phyloP scores from a whole-genome alignment of 371 early-diverging fungal genomes.

The Lichtheimia ramosa region DNA sequence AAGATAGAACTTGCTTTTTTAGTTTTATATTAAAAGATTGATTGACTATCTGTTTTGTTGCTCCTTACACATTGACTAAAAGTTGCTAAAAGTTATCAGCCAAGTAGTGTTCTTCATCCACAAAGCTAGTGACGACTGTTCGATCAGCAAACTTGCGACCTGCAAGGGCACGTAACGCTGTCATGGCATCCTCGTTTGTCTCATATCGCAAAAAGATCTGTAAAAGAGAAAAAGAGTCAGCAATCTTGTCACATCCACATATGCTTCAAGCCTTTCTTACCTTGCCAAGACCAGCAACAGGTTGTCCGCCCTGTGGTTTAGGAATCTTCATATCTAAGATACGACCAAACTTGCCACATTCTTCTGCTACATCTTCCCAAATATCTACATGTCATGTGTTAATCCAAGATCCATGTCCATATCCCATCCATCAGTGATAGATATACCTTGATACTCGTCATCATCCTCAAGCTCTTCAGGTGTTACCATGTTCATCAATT shows the following conservation, averaged over 20 bases:
- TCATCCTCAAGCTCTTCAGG: constrained; percentile 86
- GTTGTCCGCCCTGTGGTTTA: constrained; percentile 61
- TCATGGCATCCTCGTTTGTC: constrained; percentile 54
- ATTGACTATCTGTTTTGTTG: background rate
- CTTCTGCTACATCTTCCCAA: constrained; percentile 87
- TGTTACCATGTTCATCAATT: constrained; percentile 95
- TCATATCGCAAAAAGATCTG: constrained; percentile 87
- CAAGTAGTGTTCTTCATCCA: constrained; percentile 68
- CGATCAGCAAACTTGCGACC: constrained; percentile 94
- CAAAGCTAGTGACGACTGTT: constrained; percentile 89
- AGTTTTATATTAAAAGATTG: background rate
- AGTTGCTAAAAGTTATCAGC: constrained; percentile 57
- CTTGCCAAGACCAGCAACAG: constrained; percentile 81
- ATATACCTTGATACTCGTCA: constrained; percentile 86
- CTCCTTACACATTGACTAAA: background rate
- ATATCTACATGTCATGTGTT: constrained; percentile 65
- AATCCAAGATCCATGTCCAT: background rate
- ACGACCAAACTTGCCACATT: constrained; percentile 87
- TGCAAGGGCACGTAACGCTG: constrained; percentile 84
- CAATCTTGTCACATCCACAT: background rate
- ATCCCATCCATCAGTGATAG: background rate
- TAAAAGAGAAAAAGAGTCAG: background rate
- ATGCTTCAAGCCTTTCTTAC: constrained; percentile 68
- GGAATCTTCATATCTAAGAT: constrained; percentile 85
- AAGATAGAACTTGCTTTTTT: background rate